Evolutionary conservation across 2,329 filamentous ascomycete genomes (phyloP).

Genomic region (Botrytis byssoidea): DNA sequence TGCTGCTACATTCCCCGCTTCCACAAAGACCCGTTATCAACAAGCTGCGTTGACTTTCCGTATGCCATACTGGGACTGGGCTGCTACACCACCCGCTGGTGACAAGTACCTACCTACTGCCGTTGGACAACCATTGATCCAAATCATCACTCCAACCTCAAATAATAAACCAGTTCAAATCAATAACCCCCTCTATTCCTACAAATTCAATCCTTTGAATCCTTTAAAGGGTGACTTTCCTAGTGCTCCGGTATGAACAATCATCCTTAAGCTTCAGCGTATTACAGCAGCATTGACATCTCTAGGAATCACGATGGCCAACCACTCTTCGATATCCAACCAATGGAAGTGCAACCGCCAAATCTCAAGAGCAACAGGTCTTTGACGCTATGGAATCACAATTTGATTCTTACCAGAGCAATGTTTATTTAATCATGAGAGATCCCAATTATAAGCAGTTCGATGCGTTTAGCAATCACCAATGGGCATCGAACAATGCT

Average conservation of each 20-base stretch:
- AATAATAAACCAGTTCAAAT: constrained; percentile 58
- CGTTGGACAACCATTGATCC: constrained; percentile 27
- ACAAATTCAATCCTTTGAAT: constrained; percentile 57
- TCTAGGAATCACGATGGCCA: constrained; percentile 29
- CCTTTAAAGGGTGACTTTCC: constrained; percentile 33
- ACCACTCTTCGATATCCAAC: constrained; percentile 32
- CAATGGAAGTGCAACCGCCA: constrained; percentile 25
- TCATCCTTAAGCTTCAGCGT: background rate
- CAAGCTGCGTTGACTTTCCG: constrained; percentile 43
- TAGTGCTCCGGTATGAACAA: constrained; percentile 20
- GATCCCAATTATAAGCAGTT: constrained; percentile 62
- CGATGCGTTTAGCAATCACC: constrained; percentile 67
- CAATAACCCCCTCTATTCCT: constrained; percentile 61
- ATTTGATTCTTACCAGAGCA: constrained; percentile 29
- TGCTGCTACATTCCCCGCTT: constrained; percentile 49
- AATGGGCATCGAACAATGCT: constrained; percentile 46
- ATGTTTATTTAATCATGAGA: constrained; percentile 32
- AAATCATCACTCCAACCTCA: constrained; percentile 31
- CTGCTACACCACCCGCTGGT: constrained; percentile 41
- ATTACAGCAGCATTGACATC: background rate
- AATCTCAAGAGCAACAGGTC: constrained; percentile 29
- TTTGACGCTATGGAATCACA: constrained; percentile 29
- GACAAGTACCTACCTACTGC: constrained; percentile 44
- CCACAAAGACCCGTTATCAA: constrained; percentile 48
- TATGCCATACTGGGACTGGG: constrained; percentile 51